These are phyloP conservation scores for Verticillium nubilum DNA, from an alignment of 2,329 filamentous ascomycete genomes.

Conservation along the genomic window DNA sequence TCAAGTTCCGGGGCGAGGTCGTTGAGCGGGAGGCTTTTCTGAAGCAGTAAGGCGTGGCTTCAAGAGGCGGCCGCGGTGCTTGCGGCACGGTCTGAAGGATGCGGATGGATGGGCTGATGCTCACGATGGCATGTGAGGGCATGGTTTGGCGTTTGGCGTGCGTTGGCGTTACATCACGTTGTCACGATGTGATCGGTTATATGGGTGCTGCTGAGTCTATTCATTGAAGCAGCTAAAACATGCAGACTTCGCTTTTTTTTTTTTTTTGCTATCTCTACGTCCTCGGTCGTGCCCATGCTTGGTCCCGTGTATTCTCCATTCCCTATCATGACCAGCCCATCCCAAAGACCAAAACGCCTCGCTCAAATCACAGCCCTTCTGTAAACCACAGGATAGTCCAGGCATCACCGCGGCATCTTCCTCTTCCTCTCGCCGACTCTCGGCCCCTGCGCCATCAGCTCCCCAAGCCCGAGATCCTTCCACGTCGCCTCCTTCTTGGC, in stretches of 20 bases:
- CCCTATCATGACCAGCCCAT: not conserved
- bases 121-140: too few species aligned
- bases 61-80: too few species aligned
- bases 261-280: not conserved
- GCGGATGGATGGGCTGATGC: too few species aligned
- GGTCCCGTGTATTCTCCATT: too few species aligned
- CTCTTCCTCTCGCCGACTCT: constrained; percentile 12
- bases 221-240: constrained; percentile 19
- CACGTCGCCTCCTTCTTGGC: constrained; percentile 65
- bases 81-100: not conserved
- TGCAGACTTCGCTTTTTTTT: not conserved
- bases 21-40: constrained; percentile 85
- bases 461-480: constrained; percentile 71
- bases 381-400: not conserved
- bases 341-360: not conserved
- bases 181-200: too few species aligned
- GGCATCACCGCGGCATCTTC: constrained; percentile 10
- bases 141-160: not conserved
- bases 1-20: constrained; percentile 88
- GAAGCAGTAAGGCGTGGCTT: not conserved
- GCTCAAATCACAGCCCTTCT: not conserved
- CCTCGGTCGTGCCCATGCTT: too few species aligned
- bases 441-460: constrained; percentile 63
- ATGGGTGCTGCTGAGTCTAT: not conserved
- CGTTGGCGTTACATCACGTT: too few species aligned